Evolutionary conservation across 2,329 filamentous ascomycete genomes (phyloP).

Genomic region (Sporothrix pseudoabietina): DNA sequence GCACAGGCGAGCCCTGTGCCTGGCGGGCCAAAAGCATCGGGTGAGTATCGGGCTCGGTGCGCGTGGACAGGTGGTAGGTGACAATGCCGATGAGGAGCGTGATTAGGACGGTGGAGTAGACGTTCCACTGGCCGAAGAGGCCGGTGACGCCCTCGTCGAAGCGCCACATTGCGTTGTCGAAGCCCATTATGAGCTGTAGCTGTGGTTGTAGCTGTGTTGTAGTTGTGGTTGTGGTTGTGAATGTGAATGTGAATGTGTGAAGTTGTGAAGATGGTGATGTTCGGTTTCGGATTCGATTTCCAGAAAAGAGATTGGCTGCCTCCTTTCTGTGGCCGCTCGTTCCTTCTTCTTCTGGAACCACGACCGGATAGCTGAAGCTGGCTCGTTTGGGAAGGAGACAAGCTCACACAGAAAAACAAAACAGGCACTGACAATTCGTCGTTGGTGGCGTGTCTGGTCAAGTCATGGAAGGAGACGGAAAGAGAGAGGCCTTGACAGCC

Average conservation of each 20-base stretch:
- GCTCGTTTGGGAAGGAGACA: slow-evolving; percentile 5
- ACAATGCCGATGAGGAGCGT: slow-evolving; percentile 67
- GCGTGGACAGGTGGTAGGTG: slow-evolving; percentile 69
- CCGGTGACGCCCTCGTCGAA: slow-evolving; percentile 71
- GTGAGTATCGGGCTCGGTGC: slow-evolving; percentile 84
- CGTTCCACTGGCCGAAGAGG: slow-evolving; percentile 78
- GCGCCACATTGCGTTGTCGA: slow-evolving; percentile 62
- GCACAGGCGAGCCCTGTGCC: slow-evolving; percentile 73
- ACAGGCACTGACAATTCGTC: neutral
- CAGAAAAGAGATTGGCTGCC: neutral
- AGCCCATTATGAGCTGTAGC: slow-evolving; percentile 44
- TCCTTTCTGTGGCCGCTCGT: neutral
- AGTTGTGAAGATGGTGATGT: neutral
- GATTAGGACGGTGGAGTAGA: slow-evolving; percentile 72
- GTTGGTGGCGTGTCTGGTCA: slow-evolving; percentile 13
- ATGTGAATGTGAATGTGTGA: neutral
- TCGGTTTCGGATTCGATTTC: neutral
- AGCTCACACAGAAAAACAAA: neutral
- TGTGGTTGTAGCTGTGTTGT: neutral
- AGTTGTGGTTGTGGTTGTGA: too few species aligned
- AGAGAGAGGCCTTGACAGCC: neutral
- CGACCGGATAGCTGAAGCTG: neutral
- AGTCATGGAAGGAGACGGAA: neutral
- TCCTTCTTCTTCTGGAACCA: slow-evolving; percentile 1
- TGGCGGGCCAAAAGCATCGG: slow-evolving; percentile 88